Evolutionary conservation across 1,284 basidiomycete species (phyloP).

Genomic region (Cutaneotrichosporon dermatis): DNA sequence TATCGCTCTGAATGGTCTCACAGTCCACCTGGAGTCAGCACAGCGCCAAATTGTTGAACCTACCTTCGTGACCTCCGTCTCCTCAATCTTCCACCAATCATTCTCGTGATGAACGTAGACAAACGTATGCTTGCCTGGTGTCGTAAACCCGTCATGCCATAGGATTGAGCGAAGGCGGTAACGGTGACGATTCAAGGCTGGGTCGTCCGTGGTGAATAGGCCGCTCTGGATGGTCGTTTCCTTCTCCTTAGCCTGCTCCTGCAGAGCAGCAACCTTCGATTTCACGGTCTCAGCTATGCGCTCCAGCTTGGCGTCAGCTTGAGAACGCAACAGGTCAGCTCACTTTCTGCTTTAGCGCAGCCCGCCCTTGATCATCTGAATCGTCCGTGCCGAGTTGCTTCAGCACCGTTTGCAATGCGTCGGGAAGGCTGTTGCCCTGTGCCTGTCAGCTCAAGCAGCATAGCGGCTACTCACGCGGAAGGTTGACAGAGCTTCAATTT

Average conservation of each 20-base stretch:
- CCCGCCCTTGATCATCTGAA: conserved; percentile 17
- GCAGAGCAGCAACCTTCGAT: conserved; percentile 22
- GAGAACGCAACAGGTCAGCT: too few relatives aligned
- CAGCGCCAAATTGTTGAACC: background rate
- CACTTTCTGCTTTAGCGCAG: conserved; percentile 27
- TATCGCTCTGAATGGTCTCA: conserved; percentile 28
- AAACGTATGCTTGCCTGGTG: conserved; percentile 35
- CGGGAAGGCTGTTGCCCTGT: conserved; percentile 12
- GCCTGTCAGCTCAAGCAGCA: background rate
- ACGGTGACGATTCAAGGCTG: conserved; percentile 28
- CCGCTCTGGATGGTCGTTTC: conserved; percentile 9
- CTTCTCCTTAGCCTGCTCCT: conserved; percentile 23
- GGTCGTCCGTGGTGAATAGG: conserved; percentile 36
- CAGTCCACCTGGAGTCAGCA: conserved; percentile 27
- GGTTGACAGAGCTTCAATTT: conserved; percentile 28
- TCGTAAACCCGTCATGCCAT: conserved; percentile 39
- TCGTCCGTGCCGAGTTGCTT: conserved; percentile 12
- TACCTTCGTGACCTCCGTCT: conserved; percentile 29
- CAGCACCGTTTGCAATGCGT: conserved; percentile 3
- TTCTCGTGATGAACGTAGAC: conserved; percentile 29
- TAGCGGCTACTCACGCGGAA: conserved; percentile 24
- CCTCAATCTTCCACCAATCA: conserved; percentile 42
- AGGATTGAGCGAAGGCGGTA: conserved; percentile 34
- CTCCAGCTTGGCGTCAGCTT: conserved; percentile 2
- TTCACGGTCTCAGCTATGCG: conserved; percentile 13